Evolutionary conservation across 257 asterid genomes (phyloP).

Genomic region (Plantago elongata): DNA sequence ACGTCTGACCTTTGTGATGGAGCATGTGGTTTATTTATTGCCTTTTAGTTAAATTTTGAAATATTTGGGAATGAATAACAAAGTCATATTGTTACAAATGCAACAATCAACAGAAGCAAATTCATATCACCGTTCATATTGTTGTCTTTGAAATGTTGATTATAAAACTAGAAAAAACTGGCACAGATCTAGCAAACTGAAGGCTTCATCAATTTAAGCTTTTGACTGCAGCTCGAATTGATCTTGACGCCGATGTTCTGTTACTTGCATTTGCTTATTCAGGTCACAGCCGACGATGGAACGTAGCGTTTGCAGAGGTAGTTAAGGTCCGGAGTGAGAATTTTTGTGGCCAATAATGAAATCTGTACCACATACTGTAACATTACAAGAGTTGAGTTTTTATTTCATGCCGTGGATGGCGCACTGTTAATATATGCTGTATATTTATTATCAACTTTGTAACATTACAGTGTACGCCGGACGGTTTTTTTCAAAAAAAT

Average conservation of each 20-base stretch:
- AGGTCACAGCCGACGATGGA: conserved; percentile 54
- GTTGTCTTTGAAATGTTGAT: too few relatives aligned
- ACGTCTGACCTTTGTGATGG: conserved; percentile 16
- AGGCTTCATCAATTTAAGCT: too few relatives aligned
- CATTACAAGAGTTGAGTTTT: not conserved
- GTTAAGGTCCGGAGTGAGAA: conserved; percentile 26
- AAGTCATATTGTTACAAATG: too few relatives aligned
- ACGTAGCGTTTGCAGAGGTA: conserved; percentile 33
- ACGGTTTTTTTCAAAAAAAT: too few relatives aligned
- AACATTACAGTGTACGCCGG: too few relatives aligned
- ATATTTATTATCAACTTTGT: not conserved
- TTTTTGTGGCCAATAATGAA: not conserved
- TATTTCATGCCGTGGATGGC: conserved; percentile 13
- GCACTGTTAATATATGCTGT: conserved; percentile 20
- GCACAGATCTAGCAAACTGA: too few relatives aligned
- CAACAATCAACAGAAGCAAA: too few relatives aligned
- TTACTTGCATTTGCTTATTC: conserved; percentile 25
- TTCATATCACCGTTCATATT: too few relatives aligned
- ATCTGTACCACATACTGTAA: conserved; percentile 19
- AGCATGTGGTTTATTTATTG: conserved; percentile 11
- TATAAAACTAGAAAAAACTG: too few relatives aligned
- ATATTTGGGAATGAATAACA: not conserved
- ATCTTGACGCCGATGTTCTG: not conserved
- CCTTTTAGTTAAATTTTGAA: not conserved
- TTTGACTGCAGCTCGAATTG: not conserved